Evolutionary conservation across 108 stramenopile genomes (phyloP).

Genomic region (Nitzschia sp.): DNA sequence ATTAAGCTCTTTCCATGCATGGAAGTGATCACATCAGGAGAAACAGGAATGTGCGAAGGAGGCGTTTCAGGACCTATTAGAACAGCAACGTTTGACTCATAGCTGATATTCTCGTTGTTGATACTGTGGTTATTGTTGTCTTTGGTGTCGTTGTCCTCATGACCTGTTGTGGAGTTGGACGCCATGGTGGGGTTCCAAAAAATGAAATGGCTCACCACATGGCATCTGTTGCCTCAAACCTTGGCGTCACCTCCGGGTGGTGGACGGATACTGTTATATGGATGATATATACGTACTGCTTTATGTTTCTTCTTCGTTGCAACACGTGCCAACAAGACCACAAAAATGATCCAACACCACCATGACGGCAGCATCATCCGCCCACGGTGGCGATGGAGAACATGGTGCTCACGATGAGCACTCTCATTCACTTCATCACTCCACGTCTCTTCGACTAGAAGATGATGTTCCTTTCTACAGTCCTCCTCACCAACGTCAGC

Average conservation of each 20-base stretch:
- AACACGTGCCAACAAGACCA: too few relatives aligned
- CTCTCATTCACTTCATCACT: neutral
- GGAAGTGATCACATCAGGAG: constrained; percentile 1
- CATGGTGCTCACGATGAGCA: neutral
- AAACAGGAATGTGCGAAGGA: constrained; percentile 3
- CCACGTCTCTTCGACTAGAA: neutral
- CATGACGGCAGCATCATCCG: neutral
- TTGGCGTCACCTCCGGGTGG: too few relatives aligned
- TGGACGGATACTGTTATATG: too few relatives aligned
- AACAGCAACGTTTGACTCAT: neutral
- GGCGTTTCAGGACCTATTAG: constrained; percentile 1
- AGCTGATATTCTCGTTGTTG: neutral
- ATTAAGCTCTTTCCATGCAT: constrained; percentile 19
- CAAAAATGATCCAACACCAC: neutral
- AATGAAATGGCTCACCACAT: too few relatives aligned
- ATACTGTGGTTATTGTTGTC: neutral
- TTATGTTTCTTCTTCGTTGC: too few relatives aligned
- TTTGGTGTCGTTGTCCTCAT: neutral
- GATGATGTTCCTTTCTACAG: constrained; percentile 6
- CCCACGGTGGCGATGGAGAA: too few relatives aligned
- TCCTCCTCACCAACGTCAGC: constrained; percentile 11
- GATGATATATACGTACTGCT: too few relatives aligned
- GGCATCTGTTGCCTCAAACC: too few relatives aligned
- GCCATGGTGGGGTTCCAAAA: too few relatives aligned
- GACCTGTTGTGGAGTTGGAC: too few relatives aligned